Percentiles rank a stretch among this genome's conserved stretches.
Evolutionary conservation across 129 eudicot species (phyloP).

Genomic region (Dittrichia graveolens): DNA sequence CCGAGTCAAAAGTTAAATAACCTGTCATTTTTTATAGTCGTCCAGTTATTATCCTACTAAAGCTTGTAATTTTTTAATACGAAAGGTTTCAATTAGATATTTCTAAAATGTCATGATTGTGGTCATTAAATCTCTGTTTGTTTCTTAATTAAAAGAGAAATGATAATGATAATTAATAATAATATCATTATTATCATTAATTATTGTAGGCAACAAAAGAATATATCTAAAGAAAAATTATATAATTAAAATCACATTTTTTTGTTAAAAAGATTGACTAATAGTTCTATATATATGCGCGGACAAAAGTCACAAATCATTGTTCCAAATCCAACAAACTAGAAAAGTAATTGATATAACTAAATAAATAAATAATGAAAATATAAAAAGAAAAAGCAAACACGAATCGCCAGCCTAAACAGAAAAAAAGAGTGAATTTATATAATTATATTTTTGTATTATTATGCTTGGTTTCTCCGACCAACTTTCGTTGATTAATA

Average conservation of each 20-base stretch:
- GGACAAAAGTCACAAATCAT: slow-evolving; percentile 29
- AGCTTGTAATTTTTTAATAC: no score
- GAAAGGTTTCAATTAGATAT: no score
- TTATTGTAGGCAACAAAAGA: neutral
- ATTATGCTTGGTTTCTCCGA: slow-evolving; percentile 26
- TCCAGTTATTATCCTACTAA: no score
- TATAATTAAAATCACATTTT: neutral
- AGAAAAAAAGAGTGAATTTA: slow-evolving; percentile 1
- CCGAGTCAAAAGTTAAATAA: no score
- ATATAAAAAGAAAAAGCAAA: slow-evolving; percentile 9
- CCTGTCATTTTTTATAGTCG: no score
- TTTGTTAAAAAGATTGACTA: neutral
- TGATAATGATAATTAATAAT: no score
- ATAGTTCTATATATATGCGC: neutral
- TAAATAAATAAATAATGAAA: neutral
- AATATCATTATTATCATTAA: neutral
- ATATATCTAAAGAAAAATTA: neutral
- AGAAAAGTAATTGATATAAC: slow-evolving; percentile 20
- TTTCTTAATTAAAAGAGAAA: no score
- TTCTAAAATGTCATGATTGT: no score
- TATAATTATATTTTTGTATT: neutral
- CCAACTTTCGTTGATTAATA: slow-evolving; percentile 28
- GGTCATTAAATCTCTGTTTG: no score
- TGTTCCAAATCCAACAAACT: slow-evolving; percentile 35
- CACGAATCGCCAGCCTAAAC: slow-evolving; percentile 42